Evolutionary conservation across 495 filamentous ascomycete species (phyloP).

Genomic region (Neurospora africana): DNA sequence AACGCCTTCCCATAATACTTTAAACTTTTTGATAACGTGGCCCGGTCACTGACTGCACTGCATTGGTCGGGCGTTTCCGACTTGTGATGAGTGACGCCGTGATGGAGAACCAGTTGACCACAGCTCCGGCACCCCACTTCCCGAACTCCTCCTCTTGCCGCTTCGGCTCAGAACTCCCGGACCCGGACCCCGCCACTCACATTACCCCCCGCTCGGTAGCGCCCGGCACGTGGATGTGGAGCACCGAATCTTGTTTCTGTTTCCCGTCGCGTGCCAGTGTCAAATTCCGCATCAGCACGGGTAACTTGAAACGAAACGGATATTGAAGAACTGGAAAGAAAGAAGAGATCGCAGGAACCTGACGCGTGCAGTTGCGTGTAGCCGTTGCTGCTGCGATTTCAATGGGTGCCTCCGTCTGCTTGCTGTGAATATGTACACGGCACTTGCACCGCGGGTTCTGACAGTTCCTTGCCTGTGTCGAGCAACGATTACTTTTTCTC

Average conservation of each 20-base stretch:
- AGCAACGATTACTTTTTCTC: background rate
- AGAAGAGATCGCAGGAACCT: background rate
- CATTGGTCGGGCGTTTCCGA: too few species aligned
- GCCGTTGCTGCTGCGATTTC: background rate
- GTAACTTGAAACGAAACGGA: background rate
- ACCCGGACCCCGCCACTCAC: background rate
- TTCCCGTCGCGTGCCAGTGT: background rate
- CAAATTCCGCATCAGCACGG: background rate
- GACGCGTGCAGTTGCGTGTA: too few species aligned
- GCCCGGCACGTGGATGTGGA: background rate
- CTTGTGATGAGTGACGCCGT: background rate
- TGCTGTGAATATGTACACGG: background rate
- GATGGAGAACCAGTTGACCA: background rate
- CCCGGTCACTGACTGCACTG: too few species aligned
- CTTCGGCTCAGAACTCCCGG: background rate
- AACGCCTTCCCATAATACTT: too few species aligned
- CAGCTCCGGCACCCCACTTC: background rate
- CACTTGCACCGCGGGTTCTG: background rate
- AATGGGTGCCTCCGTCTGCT: background rate
- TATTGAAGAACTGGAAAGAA: too few species aligned
- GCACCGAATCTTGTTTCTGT: background rate
- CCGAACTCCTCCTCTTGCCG: background rate
- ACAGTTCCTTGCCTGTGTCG: background rate
- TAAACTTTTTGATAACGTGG: too few species aligned
- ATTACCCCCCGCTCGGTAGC: background rate